A percentile compares a stretch with the other conserved stretches of the same genome.
Evolutionary conservation across 768 basidiomycete species (phyloP).

Genomic region (Tulasnella sp.): DNA sequence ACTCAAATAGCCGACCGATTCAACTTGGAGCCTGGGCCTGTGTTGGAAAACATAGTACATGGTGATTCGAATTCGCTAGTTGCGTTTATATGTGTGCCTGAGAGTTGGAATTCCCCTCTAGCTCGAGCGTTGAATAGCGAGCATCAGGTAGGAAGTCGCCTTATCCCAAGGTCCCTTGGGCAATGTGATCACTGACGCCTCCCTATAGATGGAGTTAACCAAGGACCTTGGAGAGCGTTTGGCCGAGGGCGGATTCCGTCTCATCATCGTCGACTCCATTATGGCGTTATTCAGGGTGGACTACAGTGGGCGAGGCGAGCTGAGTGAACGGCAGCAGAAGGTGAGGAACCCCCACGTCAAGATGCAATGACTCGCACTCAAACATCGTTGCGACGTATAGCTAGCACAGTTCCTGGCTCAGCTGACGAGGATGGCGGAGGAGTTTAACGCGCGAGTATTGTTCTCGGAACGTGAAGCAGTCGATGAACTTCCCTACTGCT

Average conservation of each 20-base stretch:
- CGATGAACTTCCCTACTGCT: constrained; percentile 16
- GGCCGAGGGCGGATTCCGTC: constrained; percentile 54
- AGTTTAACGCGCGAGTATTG: constrained; percentile 64
- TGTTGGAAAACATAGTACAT: constrained; percentile 87
- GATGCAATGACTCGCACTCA: neutral
- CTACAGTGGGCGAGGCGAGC: constrained; percentile 86
- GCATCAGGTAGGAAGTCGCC: constrained; percentile 58
- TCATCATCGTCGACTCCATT: constrained; percentile 88
- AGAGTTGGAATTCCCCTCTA: constrained; percentile 36
- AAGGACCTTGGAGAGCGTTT: constrained; percentile 84
- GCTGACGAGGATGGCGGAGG: constrained; percentile 85
- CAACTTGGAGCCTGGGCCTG: constrained; percentile 85
- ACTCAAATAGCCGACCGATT: constrained; percentile 87
- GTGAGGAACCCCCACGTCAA: constrained; percentile 36
- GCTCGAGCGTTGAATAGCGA: constrained; percentile 90
- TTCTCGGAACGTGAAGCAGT: neutral
- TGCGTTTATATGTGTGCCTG: neutral
- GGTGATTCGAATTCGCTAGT: constrained; percentile 42
- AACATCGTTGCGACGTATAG: neutral
- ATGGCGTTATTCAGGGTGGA: constrained; percentile 97
- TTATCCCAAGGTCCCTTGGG: neutral
- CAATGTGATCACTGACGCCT: neutral
- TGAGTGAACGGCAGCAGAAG: constrained; percentile 93
- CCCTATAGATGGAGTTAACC: constrained; percentile 72
- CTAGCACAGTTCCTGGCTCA: constrained; percentile 54